Evolutionary conservation across 768 basidiomycete genomes (phyloP).

Genomic region (Royoungia palumana): DNA sequence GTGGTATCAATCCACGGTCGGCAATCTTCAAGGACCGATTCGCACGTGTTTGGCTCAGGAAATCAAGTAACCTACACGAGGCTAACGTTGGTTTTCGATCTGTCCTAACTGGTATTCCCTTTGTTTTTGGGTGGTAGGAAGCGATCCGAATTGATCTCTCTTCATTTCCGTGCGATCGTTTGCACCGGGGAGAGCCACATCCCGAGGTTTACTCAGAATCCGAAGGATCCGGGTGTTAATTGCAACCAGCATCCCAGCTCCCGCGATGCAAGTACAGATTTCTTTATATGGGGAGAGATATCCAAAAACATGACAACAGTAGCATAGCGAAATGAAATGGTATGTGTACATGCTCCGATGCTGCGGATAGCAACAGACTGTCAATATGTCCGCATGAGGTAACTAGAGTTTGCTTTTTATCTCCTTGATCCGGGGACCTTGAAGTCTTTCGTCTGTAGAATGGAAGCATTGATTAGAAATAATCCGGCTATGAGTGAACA

Average conservation of each 20-base stretch:
- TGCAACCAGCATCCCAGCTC: neutral
- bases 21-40: neutral
- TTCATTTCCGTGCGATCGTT: slow-evolving; percentile 1
- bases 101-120: slow-evolving; percentile 14
- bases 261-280: neutral
- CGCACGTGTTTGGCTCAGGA: slow-evolving; percentile 4
- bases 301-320: neutral
- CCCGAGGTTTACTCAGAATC: neutral
- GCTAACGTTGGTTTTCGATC: slow-evolving; percentile 1
- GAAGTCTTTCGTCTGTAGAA: slow-evolving; percentile 41
- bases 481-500: neutral
- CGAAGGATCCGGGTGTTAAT: neutral
- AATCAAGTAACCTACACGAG: slow-evolving; percentile 9
- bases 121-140: slow-evolving; percentile 6
- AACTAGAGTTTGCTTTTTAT: slow-evolving; percentile 38
- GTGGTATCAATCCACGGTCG: neutral
- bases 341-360: neutral
- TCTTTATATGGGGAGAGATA: neutral
- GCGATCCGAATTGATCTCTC: neutral
- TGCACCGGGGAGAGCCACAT: too few species aligned
- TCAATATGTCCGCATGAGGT: neutral
- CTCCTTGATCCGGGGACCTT: slow-evolving; percentile 40
- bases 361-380: neutral
- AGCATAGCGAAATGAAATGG: slow-evolving; percentile 1
- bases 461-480: slow-evolving; percentile 3